Base-by-base conservation (phyloP, 352 stramenopile genomes). In the Chrysophaeum taylorii region DNA sequence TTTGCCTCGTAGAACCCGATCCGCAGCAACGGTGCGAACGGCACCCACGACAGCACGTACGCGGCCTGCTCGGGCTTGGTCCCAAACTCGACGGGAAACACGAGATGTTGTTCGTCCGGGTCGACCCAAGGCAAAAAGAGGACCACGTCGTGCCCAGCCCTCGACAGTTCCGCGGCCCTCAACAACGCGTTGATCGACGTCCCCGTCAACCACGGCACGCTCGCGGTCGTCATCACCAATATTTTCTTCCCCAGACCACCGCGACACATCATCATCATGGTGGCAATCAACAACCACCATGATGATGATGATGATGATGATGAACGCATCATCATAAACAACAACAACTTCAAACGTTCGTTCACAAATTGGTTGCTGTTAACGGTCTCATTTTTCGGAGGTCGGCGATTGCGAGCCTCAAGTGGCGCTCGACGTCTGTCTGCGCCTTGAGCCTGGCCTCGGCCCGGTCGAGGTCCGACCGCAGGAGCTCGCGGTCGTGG, bases 181-280 rank as follows among this genome's bases (percentile, higher is more conserved):
- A 89, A 70, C 0, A 87, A 57, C 38, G 83, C 82, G 77, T 89
- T 87, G 0, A 89, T 76, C 16, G 78, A 71, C 41, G 82, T 87
- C 14, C 83, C 83, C 37, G 81, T 87, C 62, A 87, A 79, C 83
- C 83, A 89, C 52, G 83, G 83, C 29, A 89, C 73, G 27, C 78
- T 63, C 43, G 81, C 83, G 23, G 83, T 87, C 12, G 82, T 85
- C 4, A 87, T 79, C 2, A 81, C 82, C 60, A 76, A 78, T 75
- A 70, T 70, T 14, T 2, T 62, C 37, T 69, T 57, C 7, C 12
- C 25, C 33, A 25, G 7, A 9, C 14, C 41, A 48, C 41, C 41
- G 41, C 41, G 14, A 48, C 41, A 48, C 41, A 48, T 21, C 14
- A 21, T 21, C 14, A 25, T 57, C 31, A 12, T 27, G n/a, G n/a